Conservation (phyloP, 169 alveolate species). For the Plasmodium gonderi region DNA sequence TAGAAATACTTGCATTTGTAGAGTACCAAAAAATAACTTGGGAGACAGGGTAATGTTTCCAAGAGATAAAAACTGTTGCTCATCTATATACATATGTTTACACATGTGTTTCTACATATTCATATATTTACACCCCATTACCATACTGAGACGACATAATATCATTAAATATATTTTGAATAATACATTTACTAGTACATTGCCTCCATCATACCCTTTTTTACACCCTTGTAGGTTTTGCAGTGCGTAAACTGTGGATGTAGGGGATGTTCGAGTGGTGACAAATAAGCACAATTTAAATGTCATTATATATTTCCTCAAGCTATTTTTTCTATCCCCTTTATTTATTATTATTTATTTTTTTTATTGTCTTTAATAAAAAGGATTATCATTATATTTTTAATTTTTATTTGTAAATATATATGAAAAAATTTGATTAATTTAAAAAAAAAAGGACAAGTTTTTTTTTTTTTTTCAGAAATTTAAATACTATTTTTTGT, state of each 20-base stretch:
- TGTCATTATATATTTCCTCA: neutral
- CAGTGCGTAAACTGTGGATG: constrained; percentile 99
- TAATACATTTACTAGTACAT: neutral
- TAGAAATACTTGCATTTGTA: constrained; percentile 97
- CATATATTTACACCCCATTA: neutral
- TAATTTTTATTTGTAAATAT: neutral
- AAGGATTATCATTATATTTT: neutral
- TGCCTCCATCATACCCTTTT: neutral
- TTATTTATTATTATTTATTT: neutral
- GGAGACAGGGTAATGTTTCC: constrained; percentile 84
- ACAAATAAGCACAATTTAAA: constrained; percentile 22
- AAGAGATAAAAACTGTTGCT: neutral
- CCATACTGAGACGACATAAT: neutral
- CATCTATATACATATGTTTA: neutral
- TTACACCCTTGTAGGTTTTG: constrained; percentile 76
- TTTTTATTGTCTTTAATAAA: neutral
- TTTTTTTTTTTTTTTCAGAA: constrained; percentile 19
- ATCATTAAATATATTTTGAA: neutral
- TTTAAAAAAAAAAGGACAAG: neutral
- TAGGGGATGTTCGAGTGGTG: constrained; percentile 97
- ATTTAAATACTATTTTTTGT: constrained; percentile 18
- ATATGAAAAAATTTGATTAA: neutral
- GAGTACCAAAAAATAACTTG: constrained; percentile 97
- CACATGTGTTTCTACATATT: neutral
- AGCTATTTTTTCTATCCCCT: neutral